phyloP scores from a whole-genome alignment of 345 rosid species.

The Streptanthus diversifolius region DNA sequence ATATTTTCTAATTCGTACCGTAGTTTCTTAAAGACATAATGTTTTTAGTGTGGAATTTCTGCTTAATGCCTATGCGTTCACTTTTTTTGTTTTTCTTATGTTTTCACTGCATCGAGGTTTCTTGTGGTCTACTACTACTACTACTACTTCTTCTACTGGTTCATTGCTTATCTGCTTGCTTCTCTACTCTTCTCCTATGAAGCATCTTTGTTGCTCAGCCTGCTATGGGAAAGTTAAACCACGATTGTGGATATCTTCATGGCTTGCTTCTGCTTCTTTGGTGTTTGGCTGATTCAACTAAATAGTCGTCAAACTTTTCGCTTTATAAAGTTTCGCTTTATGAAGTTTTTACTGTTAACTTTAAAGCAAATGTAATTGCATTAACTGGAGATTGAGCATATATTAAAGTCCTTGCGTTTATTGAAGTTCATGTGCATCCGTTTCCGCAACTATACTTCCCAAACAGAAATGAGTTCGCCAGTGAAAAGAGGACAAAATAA shows the following conservation, averaged over 20 bases:
- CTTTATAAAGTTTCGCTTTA: background rate
- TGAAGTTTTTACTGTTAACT: background rate
- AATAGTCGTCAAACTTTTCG: background rate
- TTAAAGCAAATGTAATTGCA: background rate
- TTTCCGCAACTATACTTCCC: background rate
- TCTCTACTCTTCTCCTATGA: slow-evolving; percentile 24
- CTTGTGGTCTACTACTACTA: slow-evolving; percentile 68
- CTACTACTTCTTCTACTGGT: slow-evolving; percentile 34
- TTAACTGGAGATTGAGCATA: background rate
- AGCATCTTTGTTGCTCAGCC: slow-evolving; percentile 19
- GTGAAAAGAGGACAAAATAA: background rate
- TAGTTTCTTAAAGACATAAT: slow-evolving; percentile 35
- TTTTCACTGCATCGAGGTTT: slow-evolving; percentile 71
- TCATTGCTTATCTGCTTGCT: slow-evolving; percentile 30
- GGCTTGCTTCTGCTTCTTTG: slow-evolving; percentile 31
- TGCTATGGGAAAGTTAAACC: slow-evolving; percentile 47
- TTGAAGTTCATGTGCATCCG: background rate
- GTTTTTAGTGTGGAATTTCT: slow-evolving; percentile 31
- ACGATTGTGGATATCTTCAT: slow-evolving; percentile 54
- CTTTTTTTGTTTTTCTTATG: slow-evolving; percentile 24
- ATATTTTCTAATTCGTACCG: slow-evolving; percentile 19
- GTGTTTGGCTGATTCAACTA: background rate
- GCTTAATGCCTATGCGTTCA: slow-evolving; percentile 61
- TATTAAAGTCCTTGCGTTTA: background rate
- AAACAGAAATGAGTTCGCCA: background rate